Evolutionary conservation across 2,329 filamentous ascomycete species (phyloP), one percentile per base, ranked within the genome.

Genomic region (Penicillium polonicum): DNA sequence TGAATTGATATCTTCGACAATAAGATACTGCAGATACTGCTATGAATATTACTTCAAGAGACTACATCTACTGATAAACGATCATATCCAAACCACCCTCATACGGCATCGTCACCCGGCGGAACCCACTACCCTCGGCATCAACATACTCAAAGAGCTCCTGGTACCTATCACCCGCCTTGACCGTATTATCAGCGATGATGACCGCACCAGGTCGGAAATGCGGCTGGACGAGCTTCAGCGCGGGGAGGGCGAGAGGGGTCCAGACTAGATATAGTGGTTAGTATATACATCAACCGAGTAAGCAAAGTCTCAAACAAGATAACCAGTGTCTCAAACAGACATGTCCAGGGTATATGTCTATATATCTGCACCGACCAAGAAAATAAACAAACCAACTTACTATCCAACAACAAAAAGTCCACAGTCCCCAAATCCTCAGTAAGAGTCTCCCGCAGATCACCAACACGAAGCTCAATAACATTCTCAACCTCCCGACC

Each of bases 381-480:
- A 31, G 8, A 3, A 13, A 31, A 12, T 12, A 13, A 19, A 35
- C n/a, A 29, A 27, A 27, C 29, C 39, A n/a, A 79, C 84, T 76
- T 69, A 87, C 85, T 87, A 64, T 87, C 85, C 27, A 88, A 74
- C 25, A 86, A 70, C 17, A 88, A 62, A 21, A 87, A 73, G 60
- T 87, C 83, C n/a, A 87, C 74, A 31, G 77, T 65, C 1, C 76
- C 72, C 0, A 87, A 57, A 33, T 77, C 75, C 3, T 73, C 63
- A 60, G 80, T 79, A n/a, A 85, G 70, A 0, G 84, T 87, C 68
- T 87, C 80, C 0, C 77, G 73, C 48, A 88, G 60, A 64, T 87
- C 82, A 0, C 85, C 85, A 57, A 81, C 82, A 5, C 84, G 72
- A 25, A 87, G 70, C 29, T 86, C 84, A 64, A 87, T 84, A 64